Percentiles rank a stretch among this genome's conserved stretches.
Conservation (phyloP, 2,329 filamentous ascomycete species). For the Aspergillus sp. region DNA sequence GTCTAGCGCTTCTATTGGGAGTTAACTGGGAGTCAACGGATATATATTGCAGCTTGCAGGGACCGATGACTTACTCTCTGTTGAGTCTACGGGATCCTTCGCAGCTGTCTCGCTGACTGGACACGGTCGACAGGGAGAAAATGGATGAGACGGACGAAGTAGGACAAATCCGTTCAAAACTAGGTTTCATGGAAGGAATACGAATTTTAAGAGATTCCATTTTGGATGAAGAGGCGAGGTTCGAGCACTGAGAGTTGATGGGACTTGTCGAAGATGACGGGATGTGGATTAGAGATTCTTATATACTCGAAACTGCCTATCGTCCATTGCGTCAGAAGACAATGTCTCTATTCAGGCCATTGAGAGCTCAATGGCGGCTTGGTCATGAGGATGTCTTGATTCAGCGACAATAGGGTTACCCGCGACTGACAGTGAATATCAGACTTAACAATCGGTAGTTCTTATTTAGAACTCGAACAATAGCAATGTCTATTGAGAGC, state of each 20-base stretch:
- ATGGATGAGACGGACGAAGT: conserved; percentile 6
- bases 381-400: neutral
- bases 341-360: neutral
- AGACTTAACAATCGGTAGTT: neutral
- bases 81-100: conserved; percentile 24
- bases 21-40: conserved; percentile 8
- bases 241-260: neutral
- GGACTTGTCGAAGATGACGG: neutral
- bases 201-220: conserved; percentile 1
- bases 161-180: conserved; percentile 3
- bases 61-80: conserved; percentile 16
- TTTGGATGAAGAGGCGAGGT: conserved; percentile 5
- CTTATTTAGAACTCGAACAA: neutral
- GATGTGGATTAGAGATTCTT: neutral
- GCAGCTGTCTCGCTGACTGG: neutral
- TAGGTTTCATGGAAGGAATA: conserved; percentile 3
- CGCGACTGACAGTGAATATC: neutral
- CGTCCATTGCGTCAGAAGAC: neutral
- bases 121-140: neutral
- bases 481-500: neutral
- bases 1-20: conserved; percentile 11
- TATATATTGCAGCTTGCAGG: neutral
- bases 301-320: neutral
- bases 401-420: neutral
- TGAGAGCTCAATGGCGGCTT: neutral